Evolutionary conservation across 176 grass and related monocot genomes (phyloP), one percentile per base, ranked within the genome.

Genomic region (Ampelocalamus luodianensis): DNA sequence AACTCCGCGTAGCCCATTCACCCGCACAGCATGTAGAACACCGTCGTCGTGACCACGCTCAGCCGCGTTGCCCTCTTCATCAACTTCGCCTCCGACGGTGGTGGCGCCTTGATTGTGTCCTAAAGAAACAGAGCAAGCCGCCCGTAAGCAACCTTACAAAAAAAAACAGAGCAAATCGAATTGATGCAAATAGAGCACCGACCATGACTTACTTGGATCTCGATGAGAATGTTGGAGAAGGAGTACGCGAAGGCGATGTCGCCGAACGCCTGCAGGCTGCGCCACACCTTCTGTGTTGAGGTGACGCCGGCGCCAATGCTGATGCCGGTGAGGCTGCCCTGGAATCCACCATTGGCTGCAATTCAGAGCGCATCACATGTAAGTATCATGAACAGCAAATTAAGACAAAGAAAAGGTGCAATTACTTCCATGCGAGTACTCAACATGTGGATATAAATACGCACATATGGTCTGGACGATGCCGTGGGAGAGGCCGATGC

Each of bases 1-100:
- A 94, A 92, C 4, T 90, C 85, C 0, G 93, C 93, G 85, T 94
- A 94, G 0, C 93, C 93, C 93, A 94, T 92, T 85, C 93, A 94
- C 15, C 90, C 93, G 82, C 90, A 94, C 24, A 94, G 79, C 85
- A 94, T 94, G 90, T 94, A 92, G 82, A 94, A 92, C 6, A 92
- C 1, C 1, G 93, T 94, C 0, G 93, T 92, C 2, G 86, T 87
- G 1, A 37, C 39, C 1, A 90, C 82, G 79, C 93, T 94, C 0
- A 94, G 62, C 1, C 88, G 7, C 38, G 90, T 80, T 0, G 93
- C 93, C 44, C 71, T 76, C 85, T 85, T 82, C 93, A 94, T 94
- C 85, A 92, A 87, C 82, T 90, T 90, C 8, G 93, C 78, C 85
- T 94, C 93, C 12, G 90, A 90, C n/a, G 93, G 93, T 10, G 93